Evolutionary conservation across 2,329 filamentous ascomycete species (phyloP).

Genomic region (Hymenoscyphus occultus): DNA sequence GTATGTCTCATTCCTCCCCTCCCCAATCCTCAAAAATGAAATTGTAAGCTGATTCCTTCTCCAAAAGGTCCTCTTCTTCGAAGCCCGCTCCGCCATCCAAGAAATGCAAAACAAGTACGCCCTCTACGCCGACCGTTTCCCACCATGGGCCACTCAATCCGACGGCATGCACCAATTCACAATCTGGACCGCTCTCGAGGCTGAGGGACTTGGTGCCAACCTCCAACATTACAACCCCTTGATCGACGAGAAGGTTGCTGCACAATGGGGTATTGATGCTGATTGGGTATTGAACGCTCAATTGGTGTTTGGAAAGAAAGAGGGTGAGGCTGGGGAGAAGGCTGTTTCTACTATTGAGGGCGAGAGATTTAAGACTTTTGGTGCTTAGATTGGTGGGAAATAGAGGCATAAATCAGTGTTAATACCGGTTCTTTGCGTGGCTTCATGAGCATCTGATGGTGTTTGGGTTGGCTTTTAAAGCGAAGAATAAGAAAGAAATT

Average conservation of each 20-base stretch:
- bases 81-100: slow-evolving; percentile 67
- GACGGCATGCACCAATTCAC: slow-evolving; percentile 79
- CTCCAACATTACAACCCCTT: slow-evolving; percentile 93
- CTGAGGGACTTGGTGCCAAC: slow-evolving; percentile 82
- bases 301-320: slow-evolving; percentile 73
- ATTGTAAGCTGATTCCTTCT: background rate
- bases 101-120: slow-evolving; percentile 66
- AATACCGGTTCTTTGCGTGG: too few species aligned
- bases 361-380: slow-evolving; percentile 64
- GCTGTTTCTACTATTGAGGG: slow-evolving; percentile 61
- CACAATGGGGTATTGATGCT: slow-evolving; percentile 65
- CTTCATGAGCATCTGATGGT: too few species aligned
- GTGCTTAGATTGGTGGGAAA: slow-evolving; percentile 33
- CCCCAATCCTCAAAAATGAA: too few species aligned
- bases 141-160: slow-evolving; percentile 71
- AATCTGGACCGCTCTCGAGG: slow-evolving; percentile 78
- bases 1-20: slow-evolving; percentile 46
- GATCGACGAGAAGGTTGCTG: slow-evolving; percentile 67
- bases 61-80: slow-evolving; percentile 74
- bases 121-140: slow-evolving; percentile 76
- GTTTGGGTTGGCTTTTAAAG: too few species aligned
- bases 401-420: too few species aligned
- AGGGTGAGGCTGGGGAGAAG: slow-evolving; percentile 60
- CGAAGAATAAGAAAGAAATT: too few species aligned
- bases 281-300: slow-evolving; percentile 79